These are phyloP conservation scores for Mucor mucedo DNA, from an alignment of 371 early-diverging fungal species.

Conservation along the genomic window DNA sequence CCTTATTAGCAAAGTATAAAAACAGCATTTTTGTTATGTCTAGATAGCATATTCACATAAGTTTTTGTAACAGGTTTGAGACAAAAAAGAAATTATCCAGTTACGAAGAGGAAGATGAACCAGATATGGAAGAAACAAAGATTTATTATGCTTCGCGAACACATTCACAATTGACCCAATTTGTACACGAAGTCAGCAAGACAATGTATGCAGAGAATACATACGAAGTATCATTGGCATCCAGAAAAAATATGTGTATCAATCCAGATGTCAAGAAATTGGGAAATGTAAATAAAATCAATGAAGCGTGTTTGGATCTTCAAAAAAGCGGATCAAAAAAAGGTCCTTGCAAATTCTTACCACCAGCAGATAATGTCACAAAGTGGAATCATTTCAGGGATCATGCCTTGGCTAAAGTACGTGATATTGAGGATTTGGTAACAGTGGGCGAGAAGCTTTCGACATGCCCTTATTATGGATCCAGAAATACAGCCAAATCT, in stretches of 20 bases:
- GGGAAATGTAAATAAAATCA: conserved; percentile 59
- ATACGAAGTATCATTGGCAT: conserved; percentile 79
- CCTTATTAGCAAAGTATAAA: conserved; percentile 55
- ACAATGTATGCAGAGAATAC: conserved; percentile 71
- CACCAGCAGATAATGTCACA: conserved; percentile 42
- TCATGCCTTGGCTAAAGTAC: conserved; percentile 55
- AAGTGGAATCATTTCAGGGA: conserved; percentile 65
- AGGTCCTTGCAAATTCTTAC: conserved; percentile 60
- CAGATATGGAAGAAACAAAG: conserved; percentile 32
- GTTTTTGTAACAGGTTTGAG: conserved; percentile 18
- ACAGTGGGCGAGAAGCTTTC: conserved; percentile 63
- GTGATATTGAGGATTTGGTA: conserved; percentile 90
- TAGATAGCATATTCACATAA: background rate
- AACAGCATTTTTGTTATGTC: background rate
- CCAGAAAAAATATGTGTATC: conserved; percentile 86
- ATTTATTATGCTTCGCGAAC: conserved; percentile 88
- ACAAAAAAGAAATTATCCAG: conserved; percentile 17
- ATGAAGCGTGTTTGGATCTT: conserved; percentile 81
- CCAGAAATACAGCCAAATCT: conserved; percentile 63
- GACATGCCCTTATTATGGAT: conserved; percentile 93
- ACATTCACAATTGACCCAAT: conserved; percentile 95
- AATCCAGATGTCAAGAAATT: conserved; percentile 67
- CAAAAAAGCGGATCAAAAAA: conserved; percentile 61
- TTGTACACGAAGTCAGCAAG: conserved; percentile 85
- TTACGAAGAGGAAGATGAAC: conserved; percentile 24